Base-by-base conservation (phyloP, 2,329 filamentous ascomycete species). In the Iodosphaeria phyllophila region DNA sequence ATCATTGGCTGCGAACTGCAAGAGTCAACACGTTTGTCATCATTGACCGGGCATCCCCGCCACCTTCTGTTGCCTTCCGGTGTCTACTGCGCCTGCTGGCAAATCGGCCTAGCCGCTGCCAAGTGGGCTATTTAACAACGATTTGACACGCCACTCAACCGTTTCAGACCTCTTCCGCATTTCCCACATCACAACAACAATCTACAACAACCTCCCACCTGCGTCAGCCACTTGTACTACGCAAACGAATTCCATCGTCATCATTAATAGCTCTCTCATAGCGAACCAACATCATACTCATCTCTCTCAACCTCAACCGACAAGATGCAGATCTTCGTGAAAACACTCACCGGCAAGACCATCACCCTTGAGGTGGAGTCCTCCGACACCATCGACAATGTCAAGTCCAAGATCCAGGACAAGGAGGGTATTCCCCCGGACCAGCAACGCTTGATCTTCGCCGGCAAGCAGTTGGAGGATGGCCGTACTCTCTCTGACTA, bases 281-380 rank as follows among this genome's bases (percentile, higher is more conserved):
- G 24, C 26, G 26, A 25, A 40, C 30, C 35, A 31, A 28, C 30
- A 32, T 35, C 30, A 28, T 24, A 36, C 40, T 41, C 31, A 41
- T 46, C n/a, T n/a, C n/a, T n/a, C n/a, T n/a, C n/a, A n/a, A n/a
- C n/a, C n/a, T n/a, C n/a, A n/a, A n/a, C n/a, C n/a, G n/a, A n/a
- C n/a, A n/a, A n/a, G n/a, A 91, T 92, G 84, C 84, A 92, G 68
- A 92, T 93, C 66, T 93, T 92, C 57, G 84, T 92, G 46, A 82
- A 82, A 63, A 82, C 75, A 9, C 53, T 93, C 31, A 92, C 84
- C 49, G 83, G 83, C 41, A 92, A 92, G 65, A 92, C 83, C 26
- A 92, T 92, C 47, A 92, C 83, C 5, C 62, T 91, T 3, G 82
- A 91, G 56, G 80, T 91, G 1, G 80, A 91, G 51, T 83, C 75